Percentiles rank a stretch among this genome's conserved stretches.
Evolutionary conservation across 23 red algal genomes (phyloP).

Genomic region (Gracilaria domingensis): DNA sequence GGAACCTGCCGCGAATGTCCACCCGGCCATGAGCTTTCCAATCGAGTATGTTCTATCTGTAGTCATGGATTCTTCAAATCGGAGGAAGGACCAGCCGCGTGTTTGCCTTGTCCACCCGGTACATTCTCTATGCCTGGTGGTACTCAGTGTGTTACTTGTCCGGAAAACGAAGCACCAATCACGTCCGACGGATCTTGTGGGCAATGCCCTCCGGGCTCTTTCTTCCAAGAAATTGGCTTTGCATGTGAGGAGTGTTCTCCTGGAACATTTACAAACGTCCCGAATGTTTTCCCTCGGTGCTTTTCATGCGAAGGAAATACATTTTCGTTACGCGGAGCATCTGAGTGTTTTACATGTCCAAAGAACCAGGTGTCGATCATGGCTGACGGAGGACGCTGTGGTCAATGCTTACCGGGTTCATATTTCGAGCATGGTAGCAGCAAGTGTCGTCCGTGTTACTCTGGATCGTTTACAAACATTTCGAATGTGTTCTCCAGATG

Average conservation of each 20-base stretch:
- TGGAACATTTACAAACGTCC: not conserved
- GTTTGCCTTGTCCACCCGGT: not conserved
- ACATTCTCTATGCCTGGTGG: not conserved
- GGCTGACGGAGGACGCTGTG: too few relatives aligned
- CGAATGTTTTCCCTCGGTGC: not conserved
- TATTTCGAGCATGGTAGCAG: too few relatives aligned
- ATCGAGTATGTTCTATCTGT: too few relatives aligned
- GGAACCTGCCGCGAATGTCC: not conserved
- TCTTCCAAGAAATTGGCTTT: not conserved
- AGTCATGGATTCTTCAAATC: too few relatives aligned
- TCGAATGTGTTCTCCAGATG: too few relatives aligned
- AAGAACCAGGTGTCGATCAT: not conserved
- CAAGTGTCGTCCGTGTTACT: too few relatives aligned
- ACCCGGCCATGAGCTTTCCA: too few relatives aligned
- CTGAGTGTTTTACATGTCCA: not conserved
- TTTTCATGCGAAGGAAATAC: not conserved
- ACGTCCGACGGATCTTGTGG: not conserved
- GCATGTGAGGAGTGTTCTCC: not conserved
- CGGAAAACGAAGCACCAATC: too few relatives aligned
- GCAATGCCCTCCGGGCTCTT: not conserved
- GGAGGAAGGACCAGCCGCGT: not conserved
- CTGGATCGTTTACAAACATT: too few relatives aligned
- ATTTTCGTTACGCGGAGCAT: not conserved
- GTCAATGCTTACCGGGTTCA: too few relatives aligned
- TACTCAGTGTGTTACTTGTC: not conserved